Percentiles rank a stretch among this genome's conserved stretches.
These are phyloP conservation scores for Trichoderma reesei DNA, from an alignment of 495 filamentous ascomycete species.

Conservation along the genomic window DNA sequence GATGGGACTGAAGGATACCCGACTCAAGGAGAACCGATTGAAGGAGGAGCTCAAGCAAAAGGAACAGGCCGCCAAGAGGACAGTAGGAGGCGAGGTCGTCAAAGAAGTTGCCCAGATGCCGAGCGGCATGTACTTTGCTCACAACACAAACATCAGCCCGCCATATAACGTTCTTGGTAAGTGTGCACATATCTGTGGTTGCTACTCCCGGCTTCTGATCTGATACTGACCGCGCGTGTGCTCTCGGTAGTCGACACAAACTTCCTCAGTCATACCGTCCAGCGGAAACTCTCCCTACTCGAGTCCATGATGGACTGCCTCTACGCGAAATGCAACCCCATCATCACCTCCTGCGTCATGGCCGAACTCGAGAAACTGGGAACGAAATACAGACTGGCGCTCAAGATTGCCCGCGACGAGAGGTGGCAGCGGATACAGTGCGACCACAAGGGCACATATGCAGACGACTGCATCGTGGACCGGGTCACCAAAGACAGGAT, in stretches of 20 bases:
- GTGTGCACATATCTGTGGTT: too few relatives aligned
- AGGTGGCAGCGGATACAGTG: slow-evolving; percentile 76
- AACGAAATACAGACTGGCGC: slow-evolving; percentile 75
- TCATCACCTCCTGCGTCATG: slow-evolving; percentile 61
- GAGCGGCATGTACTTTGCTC: slow-evolving; percentile 85
- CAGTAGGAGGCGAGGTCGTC: slow-evolving; percentile 44
- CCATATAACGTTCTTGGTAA: slow-evolving; percentile 79
- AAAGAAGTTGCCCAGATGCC: slow-evolving; percentile 74
- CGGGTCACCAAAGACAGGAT: slow-evolving; percentile 65
- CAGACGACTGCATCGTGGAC: slow-evolving; percentile 87
- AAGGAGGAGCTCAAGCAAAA: slow-evolving; percentile 51
- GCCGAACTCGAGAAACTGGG: slow-evolving; percentile 87
- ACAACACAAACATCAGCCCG: slow-evolving; percentile 82
- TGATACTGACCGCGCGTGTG: too few relatives aligned
- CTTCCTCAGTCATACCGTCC: slow-evolving; percentile 85
- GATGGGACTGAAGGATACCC: slow-evolving; percentile 52
- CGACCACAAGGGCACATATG: slow-evolving; percentile 80
- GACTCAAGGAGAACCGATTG: slow-evolving; percentile 43
- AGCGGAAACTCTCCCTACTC: slow-evolving; percentile 78
- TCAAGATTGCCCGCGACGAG: slow-evolving; percentile 88
- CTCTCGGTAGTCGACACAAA: slow-evolving; percentile 96
- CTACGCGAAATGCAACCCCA: slow-evolving; percentile 56
- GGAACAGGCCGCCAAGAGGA: slow-evolving; percentile 44
- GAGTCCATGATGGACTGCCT: slow-evolving; percentile 80
- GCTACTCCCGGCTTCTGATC: too few relatives aligned